These are phyloP conservation scores for Solanum medicagineum DNA, from an alignment of 257 asterid species.

Conservation along the genomic window DNA sequence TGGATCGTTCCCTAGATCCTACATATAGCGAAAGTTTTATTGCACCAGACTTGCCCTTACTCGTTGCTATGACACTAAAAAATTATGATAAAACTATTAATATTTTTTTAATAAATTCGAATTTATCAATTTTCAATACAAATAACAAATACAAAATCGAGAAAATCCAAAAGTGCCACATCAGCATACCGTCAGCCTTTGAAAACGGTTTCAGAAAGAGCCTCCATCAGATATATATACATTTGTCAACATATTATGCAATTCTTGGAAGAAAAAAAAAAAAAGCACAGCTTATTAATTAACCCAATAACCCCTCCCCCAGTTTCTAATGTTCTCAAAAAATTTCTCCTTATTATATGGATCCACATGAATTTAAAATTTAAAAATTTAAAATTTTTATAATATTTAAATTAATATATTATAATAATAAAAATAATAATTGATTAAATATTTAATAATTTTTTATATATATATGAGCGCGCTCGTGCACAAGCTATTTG, in stretches of 20 bases:
- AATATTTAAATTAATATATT: too few species aligned
- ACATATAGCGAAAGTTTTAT: too few species aligned
- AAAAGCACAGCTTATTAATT: not conserved
- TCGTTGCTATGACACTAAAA: not conserved
- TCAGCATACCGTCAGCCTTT: not conserved
- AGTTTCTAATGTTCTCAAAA: not conserved
- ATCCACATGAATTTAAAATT: not conserved
- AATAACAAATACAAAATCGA: not conserved
- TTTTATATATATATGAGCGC: too few species aligned
- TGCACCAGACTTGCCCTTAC: too few species aligned
- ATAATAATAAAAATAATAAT: too few species aligned
- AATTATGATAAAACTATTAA: not conserved
- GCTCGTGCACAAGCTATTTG: too few species aligned
- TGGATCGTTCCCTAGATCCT: fast-evolving
- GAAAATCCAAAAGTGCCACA: not conserved
- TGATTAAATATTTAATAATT: too few species aligned
- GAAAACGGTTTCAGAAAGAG: not conserved
- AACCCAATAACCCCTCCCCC: not conserved
- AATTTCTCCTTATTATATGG: not conserved
- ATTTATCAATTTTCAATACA: not conserved
- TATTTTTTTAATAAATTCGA: not conserved
- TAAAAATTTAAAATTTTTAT: not conserved
- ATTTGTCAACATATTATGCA: not conserved
- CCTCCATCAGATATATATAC: not conserved
- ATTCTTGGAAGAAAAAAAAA: not conserved